Conservation (phyloP, 495 filamentous ascomycete genomes). For the Penicillium subrubescens region DNA sequence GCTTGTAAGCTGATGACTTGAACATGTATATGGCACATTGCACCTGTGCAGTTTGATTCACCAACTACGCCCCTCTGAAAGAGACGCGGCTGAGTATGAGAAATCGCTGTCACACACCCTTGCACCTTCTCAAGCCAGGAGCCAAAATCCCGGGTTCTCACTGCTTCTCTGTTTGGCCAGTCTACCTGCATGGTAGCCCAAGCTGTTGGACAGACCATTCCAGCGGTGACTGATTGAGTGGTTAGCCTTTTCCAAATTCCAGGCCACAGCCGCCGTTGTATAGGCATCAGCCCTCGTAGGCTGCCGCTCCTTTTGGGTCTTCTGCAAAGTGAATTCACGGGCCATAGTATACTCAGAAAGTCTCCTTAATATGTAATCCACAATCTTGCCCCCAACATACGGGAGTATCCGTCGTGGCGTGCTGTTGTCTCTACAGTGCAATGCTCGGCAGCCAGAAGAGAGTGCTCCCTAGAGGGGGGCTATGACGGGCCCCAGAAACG, state of each 20-base stretch:
- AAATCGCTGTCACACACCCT: constrained; percentile 11
- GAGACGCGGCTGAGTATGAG: constrained; percentile 19
- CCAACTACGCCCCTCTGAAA: not conserved
- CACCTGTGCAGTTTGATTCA: not conserved
- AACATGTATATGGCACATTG: not conserved
- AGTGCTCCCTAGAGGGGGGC: not conserved
- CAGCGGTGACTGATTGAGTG: constrained; percentile 24
- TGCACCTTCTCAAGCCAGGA: constrained; percentile 19
- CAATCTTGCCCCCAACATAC: not conserved
- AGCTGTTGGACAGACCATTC: constrained; percentile 28
- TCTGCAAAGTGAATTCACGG: not conserved
- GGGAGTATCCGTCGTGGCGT: not conserved
- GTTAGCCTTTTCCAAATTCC: constrained; percentile 26
- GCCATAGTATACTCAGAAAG: not conserved
- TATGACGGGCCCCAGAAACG: not conserved
- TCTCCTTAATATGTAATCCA: not conserved
- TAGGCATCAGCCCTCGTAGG: constrained; percentile 11
- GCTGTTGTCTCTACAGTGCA: not conserved
- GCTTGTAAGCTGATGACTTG: not conserved
- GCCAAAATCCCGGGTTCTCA: constrained; percentile 17
- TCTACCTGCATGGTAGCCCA: constrained; percentile 24
- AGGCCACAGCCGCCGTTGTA: constrained; percentile 24
- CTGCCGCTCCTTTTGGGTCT: constrained; percentile 6
- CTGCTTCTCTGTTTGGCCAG: constrained; percentile 19
- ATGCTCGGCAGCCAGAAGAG: not conserved